phyloP scores from a whole-genome alignment of 2,329 filamentous ascomycete genomes.

The Cladophialophora carrionii region DNA sequence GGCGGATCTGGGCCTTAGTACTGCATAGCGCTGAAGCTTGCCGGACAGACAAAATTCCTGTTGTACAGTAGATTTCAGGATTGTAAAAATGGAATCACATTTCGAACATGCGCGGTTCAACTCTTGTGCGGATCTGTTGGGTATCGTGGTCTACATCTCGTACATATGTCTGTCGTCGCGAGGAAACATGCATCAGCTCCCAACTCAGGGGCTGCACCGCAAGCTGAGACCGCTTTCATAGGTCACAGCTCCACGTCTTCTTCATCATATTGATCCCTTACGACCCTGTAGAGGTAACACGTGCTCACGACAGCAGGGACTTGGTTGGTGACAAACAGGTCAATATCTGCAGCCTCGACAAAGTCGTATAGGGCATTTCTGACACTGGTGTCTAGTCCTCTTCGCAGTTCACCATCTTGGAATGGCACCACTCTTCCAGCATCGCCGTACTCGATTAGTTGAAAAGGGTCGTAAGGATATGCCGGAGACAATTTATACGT shows the following conservation, averaged over 20 bases:
- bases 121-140: neutral
- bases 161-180: neutral
- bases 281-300: slow-evolving; percentile 64
- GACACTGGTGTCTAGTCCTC: slow-evolving; percentile 67
- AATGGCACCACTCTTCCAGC: slow-evolving; percentile 75
- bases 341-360: slow-evolving; percentile 66
- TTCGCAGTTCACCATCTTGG: slow-evolving; percentile 76
- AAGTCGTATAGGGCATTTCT: slow-evolving; percentile 81
- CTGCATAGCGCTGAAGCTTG: neutral
- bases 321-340: slow-evolving; percentile 80
- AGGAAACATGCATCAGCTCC: neutral
- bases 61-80: neutral
- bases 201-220: neutral
- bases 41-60: neutral
- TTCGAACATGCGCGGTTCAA: neutral
- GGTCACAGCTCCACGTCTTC: slow-evolving; percentile 57
- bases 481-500: slow-evolving; percentile 94
- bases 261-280: slow-evolving; percentile 66
- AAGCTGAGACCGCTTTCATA: neutral
- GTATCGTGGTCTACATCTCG: neutral
- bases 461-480: slow-evolving; percentile 79
- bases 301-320: slow-evolving; percentile 64
- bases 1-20: neutral
- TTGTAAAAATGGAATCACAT: neutral
- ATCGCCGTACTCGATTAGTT: slow-evolving; percentile 83